Conservation (phyloP, 208 protist genomes). For the Lotmaria passim region DNA sequence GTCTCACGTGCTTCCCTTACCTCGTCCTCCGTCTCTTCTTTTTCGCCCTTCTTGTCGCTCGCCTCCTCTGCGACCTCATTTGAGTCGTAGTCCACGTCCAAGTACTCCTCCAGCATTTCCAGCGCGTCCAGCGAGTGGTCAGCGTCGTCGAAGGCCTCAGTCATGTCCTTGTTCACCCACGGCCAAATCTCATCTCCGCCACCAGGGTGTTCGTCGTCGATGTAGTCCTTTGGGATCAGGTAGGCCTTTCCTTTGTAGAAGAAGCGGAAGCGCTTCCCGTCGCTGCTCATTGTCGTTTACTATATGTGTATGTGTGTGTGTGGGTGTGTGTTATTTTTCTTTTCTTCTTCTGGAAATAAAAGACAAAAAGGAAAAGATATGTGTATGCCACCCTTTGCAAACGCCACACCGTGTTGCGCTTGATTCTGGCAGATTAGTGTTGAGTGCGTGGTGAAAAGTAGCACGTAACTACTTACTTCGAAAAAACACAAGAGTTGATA, state of each 20-base stretch:
- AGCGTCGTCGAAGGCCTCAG: constrained; percentile 40
- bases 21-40: neutral
- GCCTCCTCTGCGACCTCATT: neutral
- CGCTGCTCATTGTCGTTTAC: constrained; percentile 17
- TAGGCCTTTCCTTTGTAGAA: constrained; percentile 39
- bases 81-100: constrained; percentile 29
- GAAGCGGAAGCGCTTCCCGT: constrained; percentile 27
- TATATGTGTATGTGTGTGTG: too few species aligned
- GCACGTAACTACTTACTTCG: too few species aligned
- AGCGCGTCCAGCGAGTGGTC: constrained; percentile 41
- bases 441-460: too few species aligned
- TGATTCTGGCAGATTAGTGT: too few species aligned
- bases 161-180: constrained; percentile 41
- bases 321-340: neutral
- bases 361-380: too few species aligned
- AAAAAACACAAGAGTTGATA: too few species aligned
- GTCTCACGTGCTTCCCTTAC: neutral
- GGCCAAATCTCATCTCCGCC: constrained; percentile 34
- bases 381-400: too few species aligned
- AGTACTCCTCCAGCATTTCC: constrained; percentile 42
- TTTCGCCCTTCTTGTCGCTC: neutral
- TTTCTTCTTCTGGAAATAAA: neutral
- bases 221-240: constrained; percentile 33
- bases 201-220: constrained; percentile 47
- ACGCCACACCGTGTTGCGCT: too few species aligned